Evolutionary conservation across 805 yeast genomes (phyloP), one percentile per base, ranked within the genome.

Genomic region (Monosporozyma solicola): DNA sequence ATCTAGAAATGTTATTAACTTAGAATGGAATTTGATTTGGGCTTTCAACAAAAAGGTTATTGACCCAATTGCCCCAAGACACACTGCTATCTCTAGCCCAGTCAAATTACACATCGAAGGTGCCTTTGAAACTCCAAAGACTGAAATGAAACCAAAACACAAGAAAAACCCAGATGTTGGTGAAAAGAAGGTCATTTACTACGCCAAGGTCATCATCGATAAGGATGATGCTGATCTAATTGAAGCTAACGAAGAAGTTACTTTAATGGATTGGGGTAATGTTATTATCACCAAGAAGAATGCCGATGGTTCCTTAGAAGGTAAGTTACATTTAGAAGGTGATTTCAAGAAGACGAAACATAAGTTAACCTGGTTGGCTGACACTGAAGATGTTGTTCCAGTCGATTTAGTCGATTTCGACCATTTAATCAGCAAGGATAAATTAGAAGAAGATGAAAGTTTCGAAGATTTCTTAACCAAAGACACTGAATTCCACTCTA

Each of bases 261-360:
- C 98, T n/a, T 80, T 92, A 64, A 92, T 92, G 98, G 97, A 92
- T 73, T 92, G 98, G 98, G 98, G 97, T 78, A 92, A 92, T 69
- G 86, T 83, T 54, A 85, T 92, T 59, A 74, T 91, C 59, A 80
- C 85, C 59, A 80, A 81, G 68, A 79, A 91, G 65, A 73, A 72
- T 67, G 83, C 80, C 68, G 83, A 81, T 57, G 85, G 79, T 54
- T 74, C 84, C 3, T 74, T 92, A 56, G 85, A 80, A 51, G 96
- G 89, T 53, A 84, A 82, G 61, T 76, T 92, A 63, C 85, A 92
- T 71, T 79, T 92, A 66, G 97, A 87, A 60, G 98, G 98, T 73
- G 98, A 92, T 70, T 92, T 91, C 88, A 85, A 87, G 74, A 92
- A 90, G 76, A 92, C 98, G 51, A 87, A 88, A 61, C 89, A 89